Base-by-base conservation (phyloP, 208 protist species). In the Porcisia hertigi region DNA sequence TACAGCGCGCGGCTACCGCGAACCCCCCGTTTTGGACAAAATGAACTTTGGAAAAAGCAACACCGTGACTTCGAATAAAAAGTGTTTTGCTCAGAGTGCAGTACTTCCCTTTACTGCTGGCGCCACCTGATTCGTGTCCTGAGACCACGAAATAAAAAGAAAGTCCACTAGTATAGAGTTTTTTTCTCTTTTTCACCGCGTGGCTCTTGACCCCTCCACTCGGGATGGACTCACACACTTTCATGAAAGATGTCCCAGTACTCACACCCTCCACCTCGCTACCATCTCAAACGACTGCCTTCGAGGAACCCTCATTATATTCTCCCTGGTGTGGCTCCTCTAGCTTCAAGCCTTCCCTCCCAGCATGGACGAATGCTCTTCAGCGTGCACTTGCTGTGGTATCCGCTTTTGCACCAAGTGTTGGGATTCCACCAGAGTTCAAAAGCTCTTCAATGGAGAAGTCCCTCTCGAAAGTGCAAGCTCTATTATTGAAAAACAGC, bases 321-420 rank as follows among this genome's bases (percentile, higher is more conserved):
- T 58, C 2, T 18, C 53, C 18, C 14, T 57, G 30, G 6, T 36
- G 34, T 41, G 25, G 23, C 18, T 30, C 14, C 34, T 4, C 53
- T 41, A 30, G 39, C 47, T 1, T 57, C 54, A 43, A 52, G 30
- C 25, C 45, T 23, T n/a, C n/a, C n/a, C n/a, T n/a, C n/a, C 11
- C 53, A n/a, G 25, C n/a, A 72, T 72, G 69, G 23, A 36, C 7
- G 25, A 47, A 0, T 41, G 18, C 39, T 25, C 47, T n/a, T 65
- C 80, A 34, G 23, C 47, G 9, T 96, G 92, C 73, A 73, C 71
- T 18, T 96, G 92, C 57, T 87, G 72, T 49, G 92, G 92, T 14
- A 94, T 96, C 77, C 90, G 92, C 7, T 93, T 88, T 70, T 96
- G 92, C 69, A 71, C 76, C 0, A 79, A 74, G 49, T 96, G 92